phyloP scores from a whole-genome alignment of 257 asterid species.

The Penstemon newberryi region DNA sequence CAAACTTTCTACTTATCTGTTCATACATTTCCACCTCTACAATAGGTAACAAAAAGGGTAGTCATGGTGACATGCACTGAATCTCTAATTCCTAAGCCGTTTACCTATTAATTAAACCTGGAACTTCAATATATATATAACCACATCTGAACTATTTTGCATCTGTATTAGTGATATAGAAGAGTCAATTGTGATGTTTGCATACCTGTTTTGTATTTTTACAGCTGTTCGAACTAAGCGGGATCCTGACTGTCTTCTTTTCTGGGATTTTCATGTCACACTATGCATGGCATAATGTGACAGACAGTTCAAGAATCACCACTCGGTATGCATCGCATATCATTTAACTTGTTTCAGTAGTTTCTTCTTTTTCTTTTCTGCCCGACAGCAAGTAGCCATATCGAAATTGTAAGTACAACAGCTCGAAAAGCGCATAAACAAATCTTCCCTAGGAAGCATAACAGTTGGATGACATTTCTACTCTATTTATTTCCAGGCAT shows the following conservation, averaged over 20 bases:
- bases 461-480: slow-evolving; percentile 3
- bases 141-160: background rate
- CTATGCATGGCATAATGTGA: slow-evolving; percentile 94
- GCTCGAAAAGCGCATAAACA: background rate
- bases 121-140: no score
- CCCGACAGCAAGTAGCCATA: no score
- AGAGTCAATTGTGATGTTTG: background rate
- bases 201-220: slow-evolving; percentile 17
- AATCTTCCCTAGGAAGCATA: slow-evolving; percentile 9
- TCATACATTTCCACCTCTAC: no score
- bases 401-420: background rate
- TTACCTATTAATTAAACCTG: no score
- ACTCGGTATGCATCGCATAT: slow-evolving; percentile 47
- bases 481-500: slow-evolving; percentile 58
- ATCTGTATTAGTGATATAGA: background rate
- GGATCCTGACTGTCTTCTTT: slow-evolving; percentile 90
- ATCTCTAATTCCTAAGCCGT: background rate
- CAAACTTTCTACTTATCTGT: no score
- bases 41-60: no score
- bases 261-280: slow-evolving; percentile 89
- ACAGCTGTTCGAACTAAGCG: slow-evolving; percentile 72
- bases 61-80: background rate
- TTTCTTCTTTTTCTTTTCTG: no score
- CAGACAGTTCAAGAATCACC: slow-evolving; percentile 79
- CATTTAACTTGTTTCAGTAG: no score